Conservation (phyloP, 345 rosid genomes). For the Salix koriyanagi region DNA sequence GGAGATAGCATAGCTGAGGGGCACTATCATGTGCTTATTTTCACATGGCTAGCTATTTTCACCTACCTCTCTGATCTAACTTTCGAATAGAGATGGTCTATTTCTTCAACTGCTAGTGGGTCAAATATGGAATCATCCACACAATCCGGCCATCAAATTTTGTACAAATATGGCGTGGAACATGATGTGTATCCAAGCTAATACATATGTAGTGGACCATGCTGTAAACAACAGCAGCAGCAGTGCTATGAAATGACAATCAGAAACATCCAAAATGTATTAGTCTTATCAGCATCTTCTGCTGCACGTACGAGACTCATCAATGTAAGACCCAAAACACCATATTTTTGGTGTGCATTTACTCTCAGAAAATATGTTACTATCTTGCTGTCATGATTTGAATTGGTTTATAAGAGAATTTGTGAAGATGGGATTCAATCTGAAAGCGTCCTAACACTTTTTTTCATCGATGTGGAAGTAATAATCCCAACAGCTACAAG, state of each 20-base stretch:
- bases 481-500: neutral
- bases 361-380: neutral
- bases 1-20: constrained; percentile 50
- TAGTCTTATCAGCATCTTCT: too few relatives aligned
- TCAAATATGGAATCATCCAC: constrained; percentile 30
- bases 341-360: neutral
- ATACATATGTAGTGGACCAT: constrained; percentile 26
- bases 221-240: neutral
- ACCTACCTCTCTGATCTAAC: constrained; percentile 20
- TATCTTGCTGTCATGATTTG: neutral
- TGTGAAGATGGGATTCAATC: neutral
- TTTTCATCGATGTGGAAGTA: neutral
- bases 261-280: constrained; percentile 5
- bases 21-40: constrained; percentile 14
- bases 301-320: neutral
- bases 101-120: constrained; percentile 51
- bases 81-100: constrained; percentile 29
- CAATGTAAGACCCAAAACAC: neutral
- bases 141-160: constrained; percentile 34
- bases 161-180: constrained; percentile 15
- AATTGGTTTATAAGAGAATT: neutral
- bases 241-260: constrained; percentile 22
- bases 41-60: constrained; percentile 19
- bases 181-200: neutral
- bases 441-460: neutral